A percentile compares a stretch with the other conserved stretches of the same genome.
Conservation (phyloP, 495 filamentous ascomycete genomes). For the Usnea hakonensis region DNA sequence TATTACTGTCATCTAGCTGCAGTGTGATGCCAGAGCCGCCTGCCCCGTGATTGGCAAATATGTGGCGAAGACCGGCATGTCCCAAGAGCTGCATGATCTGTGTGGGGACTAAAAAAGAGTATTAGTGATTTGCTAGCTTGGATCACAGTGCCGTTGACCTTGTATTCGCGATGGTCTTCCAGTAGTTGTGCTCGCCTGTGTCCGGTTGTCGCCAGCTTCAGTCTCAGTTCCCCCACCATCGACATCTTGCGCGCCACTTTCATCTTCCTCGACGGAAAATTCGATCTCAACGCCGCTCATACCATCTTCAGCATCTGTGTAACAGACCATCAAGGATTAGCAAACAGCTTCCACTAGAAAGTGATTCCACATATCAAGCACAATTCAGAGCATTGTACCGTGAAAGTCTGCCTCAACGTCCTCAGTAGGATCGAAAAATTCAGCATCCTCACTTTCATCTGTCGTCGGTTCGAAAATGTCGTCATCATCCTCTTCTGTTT, state of each 20-base stretch:
- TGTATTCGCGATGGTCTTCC: conserved; percentile 13
- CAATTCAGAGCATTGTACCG: conserved; percentile 21
- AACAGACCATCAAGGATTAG: neutral
- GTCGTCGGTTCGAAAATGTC: conserved; percentile 39
- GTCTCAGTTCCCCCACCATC: conserved; percentile 30
- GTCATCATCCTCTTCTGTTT: conserved; percentile 46
- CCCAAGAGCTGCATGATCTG: conserved; percentile 37
- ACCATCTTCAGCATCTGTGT: conserved; percentile 22
- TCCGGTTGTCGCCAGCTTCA: conserved; percentile 29
- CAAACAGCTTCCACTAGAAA: neutral
- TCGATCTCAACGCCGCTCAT: conserved; percentile 40
- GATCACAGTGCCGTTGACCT: conserved; percentile 11
- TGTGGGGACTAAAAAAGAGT: conserved; percentile 8
- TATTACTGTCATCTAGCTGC: conserved; percentile 27
- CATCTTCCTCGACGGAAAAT: conserved; percentile 37
- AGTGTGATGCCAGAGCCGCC: conserved; percentile 30
- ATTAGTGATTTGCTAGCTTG: neutral
- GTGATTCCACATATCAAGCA: neutral
- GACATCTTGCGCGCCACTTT: conserved; percentile 38
- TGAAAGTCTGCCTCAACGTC: conserved; percentile 41
- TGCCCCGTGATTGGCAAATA: conserved; percentile 28
- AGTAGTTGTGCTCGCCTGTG: conserved; percentile 3
- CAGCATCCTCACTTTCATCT: conserved; percentile 34
- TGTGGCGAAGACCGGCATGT: conserved; percentile 30
- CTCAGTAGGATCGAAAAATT: conserved; percentile 26